Evolutionary conservation across 129 eudicot genomes (phyloP).

Genomic region (Chrysanthemum makinoi): DNA sequence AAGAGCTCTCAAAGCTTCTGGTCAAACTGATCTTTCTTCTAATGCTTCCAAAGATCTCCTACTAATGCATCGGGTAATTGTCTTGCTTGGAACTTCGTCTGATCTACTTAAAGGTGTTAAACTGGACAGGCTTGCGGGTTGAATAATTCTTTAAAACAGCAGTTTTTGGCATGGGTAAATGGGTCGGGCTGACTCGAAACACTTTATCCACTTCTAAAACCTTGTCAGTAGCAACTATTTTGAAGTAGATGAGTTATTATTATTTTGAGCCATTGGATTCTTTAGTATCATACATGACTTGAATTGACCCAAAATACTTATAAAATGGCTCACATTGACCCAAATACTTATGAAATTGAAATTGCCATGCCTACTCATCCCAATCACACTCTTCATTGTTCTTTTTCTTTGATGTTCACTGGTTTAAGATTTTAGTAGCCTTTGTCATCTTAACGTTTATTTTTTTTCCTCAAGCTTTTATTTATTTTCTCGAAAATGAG

Average conservation of each 20-base stretch:
- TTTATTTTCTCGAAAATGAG: neutral
- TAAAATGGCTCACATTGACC: no score
- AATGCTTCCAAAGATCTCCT: slow-evolving; percentile 92
- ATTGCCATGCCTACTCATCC: neutral
- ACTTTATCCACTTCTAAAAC: no score
- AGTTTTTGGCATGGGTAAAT: no score
- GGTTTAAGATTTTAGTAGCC: neutral
- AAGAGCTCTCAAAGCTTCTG: slow-evolving; percentile 81
- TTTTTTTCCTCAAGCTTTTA: neutral
- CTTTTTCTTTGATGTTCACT: neutral
- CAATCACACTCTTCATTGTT: neutral
- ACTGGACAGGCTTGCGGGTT: no score
- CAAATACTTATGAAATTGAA: no score
- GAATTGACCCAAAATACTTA: neutral
- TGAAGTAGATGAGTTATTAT: no score
- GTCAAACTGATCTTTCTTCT: slow-evolving; percentile 89
- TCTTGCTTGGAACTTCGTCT: neutral
- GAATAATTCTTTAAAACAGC: no score
- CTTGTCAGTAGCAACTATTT: no score
- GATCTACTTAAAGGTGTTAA: no score
- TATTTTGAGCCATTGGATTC: no score
- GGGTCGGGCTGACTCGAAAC: no score
- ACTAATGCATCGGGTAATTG: slow-evolving; percentile 82
- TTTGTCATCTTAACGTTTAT: neutral
- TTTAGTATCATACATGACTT: neutral